Evolutionary conservation across 306 rosid genomes (phyloP).

Genomic region (Begonia loranthoides): DNA sequence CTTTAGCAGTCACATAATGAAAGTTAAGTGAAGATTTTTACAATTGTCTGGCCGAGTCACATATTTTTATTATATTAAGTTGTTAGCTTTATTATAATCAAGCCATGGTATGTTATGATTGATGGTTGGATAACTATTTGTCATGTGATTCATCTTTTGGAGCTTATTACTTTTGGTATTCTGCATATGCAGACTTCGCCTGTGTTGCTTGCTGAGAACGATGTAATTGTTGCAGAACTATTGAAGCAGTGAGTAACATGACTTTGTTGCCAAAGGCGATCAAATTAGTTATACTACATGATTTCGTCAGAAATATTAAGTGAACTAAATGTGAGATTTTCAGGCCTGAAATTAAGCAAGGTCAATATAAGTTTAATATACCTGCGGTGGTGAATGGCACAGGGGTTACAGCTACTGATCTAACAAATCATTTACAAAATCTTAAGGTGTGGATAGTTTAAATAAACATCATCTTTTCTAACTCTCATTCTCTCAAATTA

Average conservation of each 20-base stretch:
- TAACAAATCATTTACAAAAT: conserved; percentile 48
- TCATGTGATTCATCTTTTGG: conserved; percentile 2
- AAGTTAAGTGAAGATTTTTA: too few relatives aligned
- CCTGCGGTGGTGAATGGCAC: conserved; percentile 61
- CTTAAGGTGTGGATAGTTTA: conserved; percentile 41
- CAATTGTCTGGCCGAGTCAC: too few relatives aligned
- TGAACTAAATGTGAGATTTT: conserved; percentile 4
- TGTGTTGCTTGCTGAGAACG: conserved; percentile 48
- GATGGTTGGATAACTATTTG: not conserved
- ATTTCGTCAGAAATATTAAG: too few relatives aligned
- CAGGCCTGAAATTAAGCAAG: conserved; percentile 85
- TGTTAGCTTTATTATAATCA: too few relatives aligned
- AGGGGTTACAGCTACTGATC: conserved; percentile 44
- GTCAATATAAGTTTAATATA: conserved; percentile 63
- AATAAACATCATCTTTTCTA: too few relatives aligned
- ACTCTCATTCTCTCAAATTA: too few relatives aligned
- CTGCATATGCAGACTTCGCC: conserved; percentile 55
- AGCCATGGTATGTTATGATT: too few relatives aligned
- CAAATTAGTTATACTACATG: too few relatives aligned
- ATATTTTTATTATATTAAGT: too few relatives aligned
- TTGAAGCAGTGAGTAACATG: conserved; percentile 42
- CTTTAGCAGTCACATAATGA: not conserved
- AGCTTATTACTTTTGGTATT: conserved; percentile 7
- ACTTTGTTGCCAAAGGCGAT: too few relatives aligned
- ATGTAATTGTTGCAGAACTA: conserved; percentile 49